Evolutionary conservation across 345 rosid genomes (phyloP).

Genomic region (Microthlaspi erraticum): DNA sequence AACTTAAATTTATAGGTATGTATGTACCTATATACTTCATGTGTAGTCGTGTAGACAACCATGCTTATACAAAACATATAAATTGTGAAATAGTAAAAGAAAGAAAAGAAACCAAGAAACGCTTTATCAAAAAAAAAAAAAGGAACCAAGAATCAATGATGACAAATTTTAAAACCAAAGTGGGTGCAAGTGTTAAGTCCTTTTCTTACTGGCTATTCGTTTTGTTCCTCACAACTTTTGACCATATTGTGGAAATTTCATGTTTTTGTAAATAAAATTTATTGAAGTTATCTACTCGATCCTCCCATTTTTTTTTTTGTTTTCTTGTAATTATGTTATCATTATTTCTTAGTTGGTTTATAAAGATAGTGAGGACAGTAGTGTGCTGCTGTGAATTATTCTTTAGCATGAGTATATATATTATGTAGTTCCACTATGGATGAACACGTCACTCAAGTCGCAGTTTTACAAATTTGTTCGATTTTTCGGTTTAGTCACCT

Average conservation of each 20-base stretch:
- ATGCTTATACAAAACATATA: conserved; percentile 21
- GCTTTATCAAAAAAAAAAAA: conserved; percentile 10
- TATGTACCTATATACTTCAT: too few relatives aligned
- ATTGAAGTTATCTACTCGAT: conserved; percentile 16
- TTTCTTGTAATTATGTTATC: conserved; percentile 3
- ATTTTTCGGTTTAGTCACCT: neutral
- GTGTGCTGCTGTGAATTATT: neutral
- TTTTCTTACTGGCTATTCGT: conserved; percentile 21
- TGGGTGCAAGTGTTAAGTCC: conserved; percentile 49
- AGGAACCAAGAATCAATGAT: conserved; percentile 47
- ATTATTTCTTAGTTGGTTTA: conserved; percentile 15
- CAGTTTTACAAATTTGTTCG: neutral
- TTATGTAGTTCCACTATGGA: conserved; percentile 11
- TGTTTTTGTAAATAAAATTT: neutral
- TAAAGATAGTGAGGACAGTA: conserved; percentile 1
- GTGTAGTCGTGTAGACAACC: too few relatives aligned
- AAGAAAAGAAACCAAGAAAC: conserved; percentile 31
- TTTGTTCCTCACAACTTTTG: conserved; percentile 23
- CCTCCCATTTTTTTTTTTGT: neutral
- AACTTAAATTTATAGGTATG: neutral
- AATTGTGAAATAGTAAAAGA: conserved; percentile 10
- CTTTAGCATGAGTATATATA: neutral
- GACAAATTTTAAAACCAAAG: conserved; percentile 39
- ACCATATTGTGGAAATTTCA: conserved; percentile 10
- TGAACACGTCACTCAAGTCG: neutral